Evolutionary conservation across 2,329 filamentous ascomycete species (phyloP).

Genomic region (Epichloe sylvatica): DNA sequence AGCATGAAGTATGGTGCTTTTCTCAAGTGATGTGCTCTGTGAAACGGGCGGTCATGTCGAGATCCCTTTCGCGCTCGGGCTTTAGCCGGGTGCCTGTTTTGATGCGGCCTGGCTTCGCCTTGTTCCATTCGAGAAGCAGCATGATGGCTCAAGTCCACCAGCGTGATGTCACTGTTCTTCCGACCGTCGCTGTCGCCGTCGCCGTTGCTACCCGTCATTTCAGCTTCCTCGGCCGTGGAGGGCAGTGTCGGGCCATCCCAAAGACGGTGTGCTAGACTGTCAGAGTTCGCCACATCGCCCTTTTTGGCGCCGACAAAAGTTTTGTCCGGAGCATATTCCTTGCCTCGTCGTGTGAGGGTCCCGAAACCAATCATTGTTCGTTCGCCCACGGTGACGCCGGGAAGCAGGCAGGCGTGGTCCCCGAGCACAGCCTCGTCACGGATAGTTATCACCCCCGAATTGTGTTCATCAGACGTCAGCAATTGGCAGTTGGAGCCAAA

Average conservation of each 20-base stretch:
- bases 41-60: slow-evolving; percentile 42
- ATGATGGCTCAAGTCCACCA: slow-evolving; percentile 6
- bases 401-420: slow-evolving; percentile 37
- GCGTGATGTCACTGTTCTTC: slow-evolving; percentile 14
- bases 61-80: slow-evolving; percentile 9
- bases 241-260: slow-evolving; percentile 9
- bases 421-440: slow-evolving; percentile 39
- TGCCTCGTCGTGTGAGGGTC: slow-evolving; percentile 32
- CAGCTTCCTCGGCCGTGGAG: slow-evolving; percentile 3
- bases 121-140: slow-evolving; percentile 4
- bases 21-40: slow-evolving; percentile 20
- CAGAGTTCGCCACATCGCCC: slow-evolving; percentile 25
- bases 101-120: background rate
- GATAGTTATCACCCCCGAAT: slow-evolving; percentile 33
- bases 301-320: slow-evolving; percentile 40
- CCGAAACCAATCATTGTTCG: slow-evolving; percentile 39
- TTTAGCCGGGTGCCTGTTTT: slow-evolving; percentile 1
- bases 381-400: slow-evolving; percentile 34
- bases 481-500: slow-evolving; percentile 41
- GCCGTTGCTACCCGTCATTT: slow-evolving; percentile 4
- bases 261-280: slow-evolving; percentile 21
- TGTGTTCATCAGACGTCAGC: slow-evolving; percentile 36
- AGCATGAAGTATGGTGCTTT: slow-evolving; percentile 36
- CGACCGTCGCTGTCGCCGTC: slow-evolving; percentile 10
- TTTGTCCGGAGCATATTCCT: slow-evolving; percentile 27